Evolutionary conservation across 2,329 filamentous ascomycete genomes (phyloP), one percentile per base, ranked within the genome.

Genomic region (Calonectria leucothoes): DNA sequence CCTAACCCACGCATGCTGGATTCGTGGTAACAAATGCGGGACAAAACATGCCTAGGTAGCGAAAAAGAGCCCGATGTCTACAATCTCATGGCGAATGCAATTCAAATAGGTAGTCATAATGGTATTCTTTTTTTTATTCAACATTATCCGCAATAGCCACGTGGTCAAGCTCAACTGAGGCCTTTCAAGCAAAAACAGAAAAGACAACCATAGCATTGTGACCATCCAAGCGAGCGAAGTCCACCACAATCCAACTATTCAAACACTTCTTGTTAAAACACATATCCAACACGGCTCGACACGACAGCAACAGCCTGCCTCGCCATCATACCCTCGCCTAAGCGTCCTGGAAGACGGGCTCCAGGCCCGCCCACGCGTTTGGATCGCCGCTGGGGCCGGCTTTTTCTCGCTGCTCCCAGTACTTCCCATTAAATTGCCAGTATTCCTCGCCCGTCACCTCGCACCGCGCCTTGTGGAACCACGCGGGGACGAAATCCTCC

Each of bases 351-450:
- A 93, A 98, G 71, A 98, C 93, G 78, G 94, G 93, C 86, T 98
- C 95, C 82, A 95, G 81, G 29, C 91, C 89, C 75, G 91, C 90
- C 95, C 96, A 94, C 68, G 87, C 88, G 80, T 87, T 82, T 35
- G 81, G 70, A 74, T 91, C 88, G 66, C 94, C 91, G 69, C 88
- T 85, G 7, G 87, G 86, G 25, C 92, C 93, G 49, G 93, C 93
- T 83, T 87, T 88, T 65, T 94, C 89, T 74, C 95, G 89, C 80
- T 92, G 87, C 79, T 91, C 88, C 97, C 97, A 99, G 84, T 99
- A 99, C 83, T 94, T 91, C 48, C 94, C 94, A 80, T 92, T 97
- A 81, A 96, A 97, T 78, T 93, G 89, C 97, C 97, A 99, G 85
- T 94, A 98, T 76, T 93, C 90, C 85, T 98, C 95, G 0, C 97